Base-by-base conservation (phyloP, 2,329 filamentous ascomycete genomes). In the Pseudohalonectria lignicola region DNA sequence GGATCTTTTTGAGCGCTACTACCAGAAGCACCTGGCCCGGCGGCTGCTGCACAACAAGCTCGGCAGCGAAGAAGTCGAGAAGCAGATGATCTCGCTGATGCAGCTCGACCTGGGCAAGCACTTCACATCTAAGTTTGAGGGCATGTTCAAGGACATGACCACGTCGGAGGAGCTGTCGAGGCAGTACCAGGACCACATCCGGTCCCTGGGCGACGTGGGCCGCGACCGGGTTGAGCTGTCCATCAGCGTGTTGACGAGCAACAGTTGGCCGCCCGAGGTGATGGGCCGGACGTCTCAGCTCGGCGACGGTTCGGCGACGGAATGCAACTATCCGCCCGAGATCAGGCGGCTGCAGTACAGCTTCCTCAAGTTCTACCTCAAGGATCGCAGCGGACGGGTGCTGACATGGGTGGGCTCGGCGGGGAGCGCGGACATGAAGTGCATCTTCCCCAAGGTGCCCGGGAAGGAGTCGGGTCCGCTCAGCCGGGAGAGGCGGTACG, bases 131-230 rank as follows among this genome's bases (percentile, higher is more conserved):
- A 94, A 93, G 55, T 76, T 98, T 32, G 92, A 98, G 54, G 84
- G 87, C 46, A 96, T 98, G 87, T 95, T 98, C 66, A 88, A 87
- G 60, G 92, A 98, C 53, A 88, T 96, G 75, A 77, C 81, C 13
- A 78, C 88, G 11, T 95, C 88, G 0, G 78, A 82, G 39, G 90
- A 94, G 46, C 71, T 95, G 19, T 86, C 84, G 0, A 63, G 76
- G 11, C 77, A 74, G 40, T 96, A 93, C 63, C 82, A 80, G 46
- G 71, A 74, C 13, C 76, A 90, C 45, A 76, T 76, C 34, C 59
- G 62, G 21, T 62, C 58, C 21, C 59, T 75, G 10, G 57, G 72
- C 55, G 57, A 76, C 56, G 55, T 60, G 15, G 40, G 19, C 26
- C 32, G 17, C 21, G 30, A 32, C 32, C 36, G 17, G 69, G 76